Base-by-base conservation (phyloP, 116 monocot species). In the Posidonia oceanica region DNA sequence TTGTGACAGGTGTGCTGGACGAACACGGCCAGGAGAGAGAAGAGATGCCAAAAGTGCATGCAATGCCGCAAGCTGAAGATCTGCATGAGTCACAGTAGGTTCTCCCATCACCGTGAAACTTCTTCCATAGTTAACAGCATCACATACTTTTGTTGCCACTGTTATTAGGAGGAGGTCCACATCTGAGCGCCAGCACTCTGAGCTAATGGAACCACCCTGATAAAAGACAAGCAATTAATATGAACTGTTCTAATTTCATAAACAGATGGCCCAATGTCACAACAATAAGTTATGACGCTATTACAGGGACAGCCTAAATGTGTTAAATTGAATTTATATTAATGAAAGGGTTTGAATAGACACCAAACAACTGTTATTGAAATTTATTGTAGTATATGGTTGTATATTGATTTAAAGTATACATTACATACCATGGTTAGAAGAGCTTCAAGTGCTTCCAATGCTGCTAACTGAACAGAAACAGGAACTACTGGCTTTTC, bases 191-290 rank as follows among this genome's bases (percentile, higher is more conserved):
- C 86, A 91, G 61, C 38, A n/a, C 65, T 85, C 83, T 18, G 86
- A 80, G 13, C n/a, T 58, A 57, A 91, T 71, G 22, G 91, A 86
- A 77, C 96, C 91, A 69, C 87, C 86, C 96, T 96, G 82, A 57
- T 12, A 20, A 66, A 57, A 71, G 11, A 23, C n/a, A 65, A 22
- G 11, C 39, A 40, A 40, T 66, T 66, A 16, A 67, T 5, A 44
- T 44, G 22, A 16, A 41, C n/a, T 36, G n/a, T 4, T 66, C 66
- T 48, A 68, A 18, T 5, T 3, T 14, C 1, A 10, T 20, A 11
- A 16, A 10, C 10, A 68, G 48, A 48, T 48, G 48, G 48, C 7
- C 12, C 48, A 48, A 48, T 42, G 42, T 42, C 4, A 42, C 42
- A 4, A 5, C 42, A 42, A 42, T 42, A 42, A 42, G 8, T 42